Evolutionary conservation across 2,329 filamentous ascomycete genomes (phyloP).

Genomic region (Fusarium sp.): DNA sequence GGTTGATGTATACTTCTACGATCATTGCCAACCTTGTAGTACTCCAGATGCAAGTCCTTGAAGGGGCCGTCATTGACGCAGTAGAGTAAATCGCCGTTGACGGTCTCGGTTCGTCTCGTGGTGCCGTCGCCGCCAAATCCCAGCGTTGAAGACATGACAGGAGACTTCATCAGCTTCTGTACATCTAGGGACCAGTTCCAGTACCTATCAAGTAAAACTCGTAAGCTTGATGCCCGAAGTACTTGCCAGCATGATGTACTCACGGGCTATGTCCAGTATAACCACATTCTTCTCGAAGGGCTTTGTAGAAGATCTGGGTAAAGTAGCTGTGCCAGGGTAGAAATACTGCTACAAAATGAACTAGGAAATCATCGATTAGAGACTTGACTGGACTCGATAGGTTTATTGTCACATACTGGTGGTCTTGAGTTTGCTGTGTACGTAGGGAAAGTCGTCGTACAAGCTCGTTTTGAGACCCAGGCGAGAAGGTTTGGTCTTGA

Average conservation of each 20-base stretch:
- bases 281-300: constrained; percentile 4
- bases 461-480: constrained; percentile 13
- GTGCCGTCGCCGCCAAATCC: constrained; percentile 7
- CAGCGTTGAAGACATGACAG: constrained; percentile 4
- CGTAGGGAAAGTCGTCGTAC: constrained; percentile 15
- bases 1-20: background rate
- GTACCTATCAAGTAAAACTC: background rate
- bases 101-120: rapidly evolving
- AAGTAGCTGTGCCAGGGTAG: constrained; percentile 25
- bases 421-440: background rate
- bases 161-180: background rate
- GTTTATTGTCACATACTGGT: background rate
- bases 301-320: background rate
- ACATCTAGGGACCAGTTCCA: constrained; percentile 19
- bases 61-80: constrained; percentile 5
- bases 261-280: constrained; percentile 13
- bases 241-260: background rate
- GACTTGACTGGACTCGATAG: no score
- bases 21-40: background rate
- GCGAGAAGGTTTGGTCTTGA: constrained; percentile 21
- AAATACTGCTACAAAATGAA: background rate
- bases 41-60: background rate
- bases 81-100: background rate
- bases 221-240: background rate
- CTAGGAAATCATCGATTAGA: background rate